These are phyloP conservation scores for Pilasporangium apinafurcum DNA, from an alignment of 352 stramenopile genomes.

Conservation along the genomic window DNA sequence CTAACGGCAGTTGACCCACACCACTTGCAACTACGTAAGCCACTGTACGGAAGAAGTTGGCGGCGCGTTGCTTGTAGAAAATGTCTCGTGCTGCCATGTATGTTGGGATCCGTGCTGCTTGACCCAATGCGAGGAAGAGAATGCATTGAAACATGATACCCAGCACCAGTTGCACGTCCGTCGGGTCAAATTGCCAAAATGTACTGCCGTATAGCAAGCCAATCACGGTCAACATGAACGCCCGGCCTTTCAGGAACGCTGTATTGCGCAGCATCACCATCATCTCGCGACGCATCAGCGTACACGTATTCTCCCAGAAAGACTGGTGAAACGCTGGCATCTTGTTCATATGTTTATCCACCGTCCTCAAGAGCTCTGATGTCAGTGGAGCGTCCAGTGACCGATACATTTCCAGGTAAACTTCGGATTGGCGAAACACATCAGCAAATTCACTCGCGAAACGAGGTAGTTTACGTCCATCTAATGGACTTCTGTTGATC, in stretches of 20 bases:
- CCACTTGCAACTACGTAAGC: no score
- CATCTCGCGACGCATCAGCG: slow-evolving; percentile 39
- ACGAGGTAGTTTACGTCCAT: no score
- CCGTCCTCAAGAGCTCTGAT: slow-evolving; percentile 9
- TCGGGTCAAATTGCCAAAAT: slow-evolving; percentile 36
- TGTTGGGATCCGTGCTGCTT: slow-evolving; percentile 53
- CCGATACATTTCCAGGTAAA: slow-evolving; percentile 10
- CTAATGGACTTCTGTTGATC: no score
- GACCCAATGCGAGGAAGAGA: slow-evolving; percentile 74
- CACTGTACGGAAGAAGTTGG: no score
- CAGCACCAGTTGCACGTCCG: slow-evolving; percentile 39
- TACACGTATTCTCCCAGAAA: slow-evolving; percentile 12
- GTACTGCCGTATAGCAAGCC: slow-evolving; percentile 29
- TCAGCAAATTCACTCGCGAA: slow-evolving; percentile 27
- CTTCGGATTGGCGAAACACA: slow-evolving; percentile 12
- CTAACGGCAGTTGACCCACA: no score
- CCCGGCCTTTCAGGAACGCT: slow-evolving; percentile 23
- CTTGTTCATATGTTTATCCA: slow-evolving; percentile 15
- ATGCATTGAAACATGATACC: slow-evolving; percentile 76
- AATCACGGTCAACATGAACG: slow-evolving; percentile 34
- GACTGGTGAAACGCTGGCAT: slow-evolving; percentile 26
- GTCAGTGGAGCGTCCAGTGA: slow-evolving; percentile 7
- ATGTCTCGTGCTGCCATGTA: slow-evolving; percentile 50
- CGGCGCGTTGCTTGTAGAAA: no score
- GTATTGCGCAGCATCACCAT: slow-evolving; percentile 28